phyloP scores from a whole-genome alignment of 2,329 filamentous ascomycete genomes.

The Paecilomyces variotii region DNA sequence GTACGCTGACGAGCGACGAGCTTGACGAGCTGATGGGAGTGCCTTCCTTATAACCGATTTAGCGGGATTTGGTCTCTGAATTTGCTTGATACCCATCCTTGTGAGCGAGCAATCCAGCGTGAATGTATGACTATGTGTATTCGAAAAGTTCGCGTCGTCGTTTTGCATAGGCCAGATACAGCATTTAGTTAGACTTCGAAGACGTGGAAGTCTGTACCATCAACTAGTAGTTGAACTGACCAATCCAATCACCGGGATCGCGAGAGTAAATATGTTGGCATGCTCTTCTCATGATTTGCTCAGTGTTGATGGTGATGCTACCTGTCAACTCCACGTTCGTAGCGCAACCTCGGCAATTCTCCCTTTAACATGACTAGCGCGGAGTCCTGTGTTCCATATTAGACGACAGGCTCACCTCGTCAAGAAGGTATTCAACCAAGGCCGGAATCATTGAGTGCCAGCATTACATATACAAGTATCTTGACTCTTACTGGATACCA shows the following conservation, averaged over 20 bases:
- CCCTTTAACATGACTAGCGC: not conserved
- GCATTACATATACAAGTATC: not conserved
- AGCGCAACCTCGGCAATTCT: not conserved
- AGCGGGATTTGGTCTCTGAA: not conserved
- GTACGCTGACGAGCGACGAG: conserved; percentile 39
- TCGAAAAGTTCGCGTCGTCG: not conserved
- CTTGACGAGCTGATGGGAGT: conserved; percentile 33
- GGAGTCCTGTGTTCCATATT: not conserved
- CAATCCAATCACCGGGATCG: not conserved
- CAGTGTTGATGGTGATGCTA: not conserved
- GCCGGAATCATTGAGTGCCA: not conserved
- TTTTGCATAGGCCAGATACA: not conserved
- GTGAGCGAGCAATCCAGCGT: not conserved
- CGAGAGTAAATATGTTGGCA: not conserved
- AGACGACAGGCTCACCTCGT: not conserved
- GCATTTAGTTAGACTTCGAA: not conserved
- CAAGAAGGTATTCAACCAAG: not conserved
- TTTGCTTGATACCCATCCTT: not conserved
- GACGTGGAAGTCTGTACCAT: not conserved
- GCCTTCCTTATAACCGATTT: conserved; percentile 6
- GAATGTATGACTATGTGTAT: not conserved
- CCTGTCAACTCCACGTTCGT: not conserved
- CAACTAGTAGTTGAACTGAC: not conserved
- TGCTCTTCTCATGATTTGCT: not conserved
- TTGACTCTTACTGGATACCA: not conserved